Evolutionary conservation across 139 green algal genomes (phyloP), one percentile per base, ranked within the genome.

Genomic region (Zygnema circumcarinatum): DNA sequence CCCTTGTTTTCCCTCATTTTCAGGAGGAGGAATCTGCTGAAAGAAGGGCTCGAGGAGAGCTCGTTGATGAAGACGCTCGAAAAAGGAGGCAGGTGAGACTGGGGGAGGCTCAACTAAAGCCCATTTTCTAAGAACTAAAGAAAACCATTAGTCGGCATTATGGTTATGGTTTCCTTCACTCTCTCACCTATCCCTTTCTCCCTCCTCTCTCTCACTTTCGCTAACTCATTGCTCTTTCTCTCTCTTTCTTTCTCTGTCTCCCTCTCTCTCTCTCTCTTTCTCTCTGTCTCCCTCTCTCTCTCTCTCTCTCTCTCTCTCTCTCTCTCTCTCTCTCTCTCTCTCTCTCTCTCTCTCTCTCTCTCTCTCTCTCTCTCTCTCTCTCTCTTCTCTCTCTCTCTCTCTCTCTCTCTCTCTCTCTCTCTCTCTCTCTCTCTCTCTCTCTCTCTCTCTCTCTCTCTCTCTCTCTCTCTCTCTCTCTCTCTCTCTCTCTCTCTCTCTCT

Each of bases 261-360:
- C 54, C 54, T 72, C 54, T 72, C 54, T 72, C 54, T 72, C 54
- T 29, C 54, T 72, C 54, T 72, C 29, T 72, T 29, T 72, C 29
- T 29, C 25, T 29, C 29, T 29, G 25, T 72, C 54, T 33, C 54
- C 54, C 54, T 29, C 29, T 29, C 29, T 29, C 29, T 29, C 54
- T 29, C 25, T 29, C 54, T 29, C 25, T 29, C 54, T 29, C 54
- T 72, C 54, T 29, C 29, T 29, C 29, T 29, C 25, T 29, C 29
- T 72, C 25, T 72, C 54, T 72, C 29, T 25, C 54, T 29, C 54
- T 72, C 25, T 29, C 54, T 29, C 54, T 72, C 54, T 33, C 29
- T 72, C 54, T 72, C 54, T 72, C 54, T 72, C 54, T 29, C 29
- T 29, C 29, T 29, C 54, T 72, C 25, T 29, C 54, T 72, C 54